A percentile compares a stretch with the other conserved stretches of the same genome.
Evolutionary conservation across 2,329 filamentous ascomycete species (phyloP).

Genomic region (Colletotrichum tropicale): DNA sequence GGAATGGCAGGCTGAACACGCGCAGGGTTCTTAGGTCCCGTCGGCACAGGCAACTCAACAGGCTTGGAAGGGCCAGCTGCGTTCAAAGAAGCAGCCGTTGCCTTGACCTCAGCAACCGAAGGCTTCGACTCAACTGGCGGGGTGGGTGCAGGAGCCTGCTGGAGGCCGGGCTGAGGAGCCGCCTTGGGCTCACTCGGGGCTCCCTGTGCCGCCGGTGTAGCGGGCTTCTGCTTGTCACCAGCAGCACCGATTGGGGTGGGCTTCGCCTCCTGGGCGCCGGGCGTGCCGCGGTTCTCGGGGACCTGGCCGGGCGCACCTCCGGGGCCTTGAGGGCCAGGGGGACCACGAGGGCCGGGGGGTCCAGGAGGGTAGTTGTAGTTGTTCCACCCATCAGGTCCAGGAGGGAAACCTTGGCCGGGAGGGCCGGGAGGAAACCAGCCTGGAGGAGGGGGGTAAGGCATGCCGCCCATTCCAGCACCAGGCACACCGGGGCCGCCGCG

Average conservation of each 20-base stretch:
- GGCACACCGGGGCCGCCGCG: constrained; percentile 32
- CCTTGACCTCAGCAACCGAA: constrained; percentile 55
- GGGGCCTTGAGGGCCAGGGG: constrained; percentile 44
- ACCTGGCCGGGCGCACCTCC: constrained; percentile 28
- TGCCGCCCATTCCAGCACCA: constrained; percentile 64
- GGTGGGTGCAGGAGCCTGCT: constrained; percentile 55
- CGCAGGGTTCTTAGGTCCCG: constrained; percentile 49
- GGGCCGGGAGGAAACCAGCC: constrained; percentile 75
- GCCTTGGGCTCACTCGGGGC: constrained; percentile 13
- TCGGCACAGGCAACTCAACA: constrained; percentile 45
- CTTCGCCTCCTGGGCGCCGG: constrained; percentile 42
- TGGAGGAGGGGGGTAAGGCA: constrained; percentile 78
- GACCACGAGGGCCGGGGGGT: constrained; percentile 61
- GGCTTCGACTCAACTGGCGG: constrained; percentile 74
- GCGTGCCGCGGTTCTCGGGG: constrained; percentile 22
- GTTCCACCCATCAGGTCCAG: constrained; percentile 49
- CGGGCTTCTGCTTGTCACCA: constrained; percentile 51
- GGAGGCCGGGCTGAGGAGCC: constrained; percentile 21
- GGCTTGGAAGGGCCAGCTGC: constrained; percentile 37
- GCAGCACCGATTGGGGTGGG: constrained; percentile 57
- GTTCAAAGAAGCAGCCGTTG: constrained; percentile 57
- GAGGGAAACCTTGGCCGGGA: constrained; percentile 76
- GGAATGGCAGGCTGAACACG: constrained; percentile 72
- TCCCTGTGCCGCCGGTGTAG: constrained; percentile 44
- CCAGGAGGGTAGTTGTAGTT: constrained; percentile 61